Conservation (phyloP, 257 asterid species). For the Fraxinus quadrangulata region DNA sequence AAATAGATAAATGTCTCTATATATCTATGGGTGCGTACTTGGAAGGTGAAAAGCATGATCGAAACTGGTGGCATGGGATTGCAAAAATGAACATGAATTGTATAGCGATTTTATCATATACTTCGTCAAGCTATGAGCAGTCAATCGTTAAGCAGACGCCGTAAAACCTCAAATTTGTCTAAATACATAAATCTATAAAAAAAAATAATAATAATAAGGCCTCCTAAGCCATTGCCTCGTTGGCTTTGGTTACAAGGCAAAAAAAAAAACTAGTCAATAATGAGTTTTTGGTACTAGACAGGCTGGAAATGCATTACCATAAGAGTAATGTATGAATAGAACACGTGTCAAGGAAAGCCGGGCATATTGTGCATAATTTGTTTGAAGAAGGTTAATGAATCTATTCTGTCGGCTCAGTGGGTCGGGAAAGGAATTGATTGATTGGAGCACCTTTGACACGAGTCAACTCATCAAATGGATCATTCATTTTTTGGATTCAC, state of each 20-base stretch:
- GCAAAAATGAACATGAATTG: conserved; percentile 50
- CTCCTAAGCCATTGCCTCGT: no score
- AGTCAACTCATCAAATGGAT: not conserved
- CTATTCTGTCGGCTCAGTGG: not conserved
- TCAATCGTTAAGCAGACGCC: conserved; percentile 56
- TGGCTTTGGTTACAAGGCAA: no score
- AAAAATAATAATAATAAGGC: not conserved
- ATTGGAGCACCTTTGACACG: not conserved
- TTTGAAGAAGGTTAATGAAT: not conserved
- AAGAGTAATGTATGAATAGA: not conserved
- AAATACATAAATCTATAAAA: not conserved
- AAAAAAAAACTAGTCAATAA: no score
- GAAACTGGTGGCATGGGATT: conserved; percentile 83
- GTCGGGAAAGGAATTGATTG: not conserved
- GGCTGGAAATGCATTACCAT: not conserved
- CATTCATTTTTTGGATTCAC: not conserved
- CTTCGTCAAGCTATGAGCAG: conserved; percentile 53
- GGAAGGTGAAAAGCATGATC: conserved; percentile 39
- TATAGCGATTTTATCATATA: conserved; percentile 33
- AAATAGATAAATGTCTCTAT: not conserved
- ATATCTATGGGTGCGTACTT: not conserved
- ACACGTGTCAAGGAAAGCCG: not conserved
- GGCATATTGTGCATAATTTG: not conserved
- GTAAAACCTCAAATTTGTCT: conserved; percentile 23
- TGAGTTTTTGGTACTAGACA: not conserved